A percentile compares a stretch with the other conserved stretches of the same genome.
Evolutionary conservation across 2,329 filamentous ascomycete species (phyloP).

Genomic region (Anisogramma anomala): DNA sequence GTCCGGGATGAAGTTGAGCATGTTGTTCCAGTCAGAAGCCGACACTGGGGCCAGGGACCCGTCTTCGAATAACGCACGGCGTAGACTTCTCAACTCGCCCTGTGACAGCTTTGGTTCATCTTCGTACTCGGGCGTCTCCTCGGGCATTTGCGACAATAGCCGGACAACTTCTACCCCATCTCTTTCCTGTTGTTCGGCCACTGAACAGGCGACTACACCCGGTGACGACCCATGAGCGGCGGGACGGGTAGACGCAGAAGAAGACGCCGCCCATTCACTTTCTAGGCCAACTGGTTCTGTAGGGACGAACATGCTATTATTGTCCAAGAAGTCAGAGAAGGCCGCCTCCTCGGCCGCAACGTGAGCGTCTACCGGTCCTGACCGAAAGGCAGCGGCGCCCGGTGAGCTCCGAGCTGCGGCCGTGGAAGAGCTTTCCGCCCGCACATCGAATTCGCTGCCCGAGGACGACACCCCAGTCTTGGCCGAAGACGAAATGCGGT

Average conservation of each 20-base stretch:
- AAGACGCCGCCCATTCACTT: slow-evolving; percentile 12
- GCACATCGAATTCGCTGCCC: not conserved
- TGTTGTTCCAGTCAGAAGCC: slow-evolving; percentile 29
- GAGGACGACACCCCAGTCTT: slow-evolving; percentile 8
- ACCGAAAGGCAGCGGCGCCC: slow-evolving; percentile 19
- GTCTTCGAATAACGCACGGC: slow-evolving; percentile 27
- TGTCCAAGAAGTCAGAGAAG: slow-evolving; percentile 28
- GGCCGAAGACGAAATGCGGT: slow-evolving; percentile 2
- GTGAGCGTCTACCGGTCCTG: slow-evolving; percentile 20
- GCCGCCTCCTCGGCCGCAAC: slow-evolving; percentile 23
- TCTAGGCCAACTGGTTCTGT: slow-evolving; percentile 15
- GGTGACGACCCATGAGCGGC: not conserved
- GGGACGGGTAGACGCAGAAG: not conserved
- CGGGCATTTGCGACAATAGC: slow-evolving; percentile 23
- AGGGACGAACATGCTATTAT: slow-evolving; percentile 16
- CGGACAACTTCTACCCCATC: slow-evolving; percentile 30
- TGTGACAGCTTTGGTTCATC: slow-evolving; percentile 18
- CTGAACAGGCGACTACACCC: slow-evolving; percentile 14
- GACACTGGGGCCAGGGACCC: slow-evolving; percentile 10
- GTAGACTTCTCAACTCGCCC: slow-evolving; percentile 24
- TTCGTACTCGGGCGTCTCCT: slow-evolving; percentile 15
- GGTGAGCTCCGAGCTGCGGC: slow-evolving; percentile 7
- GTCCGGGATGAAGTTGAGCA: slow-evolving; percentile 40
- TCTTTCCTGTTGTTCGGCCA: slow-evolving; percentile 24
- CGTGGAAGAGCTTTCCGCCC: slow-evolving; percentile 18